phyloP scores from a whole-genome alignment of 306 rosid genomes.

The Astragalus membranaceus region DNA sequence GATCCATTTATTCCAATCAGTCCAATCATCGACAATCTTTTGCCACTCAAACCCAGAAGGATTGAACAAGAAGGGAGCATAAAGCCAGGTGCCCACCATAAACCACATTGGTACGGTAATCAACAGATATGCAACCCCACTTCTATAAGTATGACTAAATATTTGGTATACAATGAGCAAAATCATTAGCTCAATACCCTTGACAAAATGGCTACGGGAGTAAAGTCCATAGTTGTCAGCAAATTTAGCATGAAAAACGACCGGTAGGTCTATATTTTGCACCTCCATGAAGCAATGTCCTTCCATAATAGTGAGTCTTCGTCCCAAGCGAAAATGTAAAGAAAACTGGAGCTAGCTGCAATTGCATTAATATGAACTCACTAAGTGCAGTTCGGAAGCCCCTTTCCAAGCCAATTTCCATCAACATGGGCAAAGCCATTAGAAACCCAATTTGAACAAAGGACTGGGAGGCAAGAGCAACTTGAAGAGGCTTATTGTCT shows the following conservation, averaged over 20 bases:
- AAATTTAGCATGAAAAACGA: conserved; percentile 96
- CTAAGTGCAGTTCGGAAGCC: conserved; percentile 97
- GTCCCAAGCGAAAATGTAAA: conserved; percentile 97
- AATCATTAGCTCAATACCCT: conserved; percentile 92
- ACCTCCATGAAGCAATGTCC: conserved; percentile 97
- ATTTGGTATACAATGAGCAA: conserved; percentile 86
- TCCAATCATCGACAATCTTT: conserved; percentile 98
- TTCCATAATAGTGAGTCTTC: conserved; percentile 92
- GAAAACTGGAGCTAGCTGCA: conserved; percentile 95
- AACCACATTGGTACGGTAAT: conserved; percentile 94
- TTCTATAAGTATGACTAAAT: conserved; percentile 67
- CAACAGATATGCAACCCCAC: conserved; percentile 77
- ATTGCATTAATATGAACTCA: conserved; percentile 88
- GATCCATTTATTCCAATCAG: conserved; percentile 98
- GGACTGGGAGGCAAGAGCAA: conserved; percentile 94
- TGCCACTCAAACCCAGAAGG: conserved; percentile 99
- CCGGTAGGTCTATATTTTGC: conserved; percentile 96
- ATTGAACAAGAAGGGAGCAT: conserved; percentile 94
- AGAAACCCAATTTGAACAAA: conserved; percentile 95
- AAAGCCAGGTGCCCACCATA: conserved; percentile 98
- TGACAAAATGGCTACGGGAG: conserved; percentile 97
- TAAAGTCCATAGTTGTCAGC: conserved; percentile 96
- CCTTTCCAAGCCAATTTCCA: conserved; percentile 97
- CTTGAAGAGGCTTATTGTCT: conserved; percentile 96
- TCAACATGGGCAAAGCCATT: conserved; percentile 95